phyloP scores from a whole-genome alignment of 768 basidiomycete genomes.

The Clathrus columnatus region DNA sequence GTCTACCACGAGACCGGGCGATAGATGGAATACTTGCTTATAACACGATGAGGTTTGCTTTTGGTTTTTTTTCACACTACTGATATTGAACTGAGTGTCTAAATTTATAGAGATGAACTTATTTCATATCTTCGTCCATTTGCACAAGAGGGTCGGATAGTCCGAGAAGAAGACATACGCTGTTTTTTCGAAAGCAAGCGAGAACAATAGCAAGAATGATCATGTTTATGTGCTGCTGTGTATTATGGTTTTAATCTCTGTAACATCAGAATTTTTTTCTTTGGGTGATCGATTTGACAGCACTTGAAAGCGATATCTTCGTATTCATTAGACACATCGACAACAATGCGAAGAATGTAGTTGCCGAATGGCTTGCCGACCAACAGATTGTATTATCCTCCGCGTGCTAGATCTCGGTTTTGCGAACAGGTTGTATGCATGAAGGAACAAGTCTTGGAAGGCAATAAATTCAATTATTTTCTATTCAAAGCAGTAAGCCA shows the following conservation, averaged over 20 bases:
- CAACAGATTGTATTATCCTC: too few relatives aligned
- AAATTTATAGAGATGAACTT: slow-evolving; percentile 49
- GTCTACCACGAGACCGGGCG: slow-evolving; percentile 69
- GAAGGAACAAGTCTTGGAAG: too few relatives aligned
- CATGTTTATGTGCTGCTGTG: neutral
- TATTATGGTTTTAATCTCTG: too few relatives aligned
- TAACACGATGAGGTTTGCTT: slow-evolving; percentile 67
- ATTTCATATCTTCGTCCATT: slow-evolving; percentile 68
- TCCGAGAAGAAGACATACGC: slow-evolving; percentile 62
- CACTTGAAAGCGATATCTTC: too few relatives aligned
- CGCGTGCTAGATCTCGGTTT: too few relatives aligned
- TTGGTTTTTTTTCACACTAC: neutral
- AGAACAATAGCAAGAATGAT: neutral
- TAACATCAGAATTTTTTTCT: neutral
- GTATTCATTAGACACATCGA: too few relatives aligned
- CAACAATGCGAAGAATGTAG: too few relatives aligned
- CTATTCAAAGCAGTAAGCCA: too few relatives aligned
- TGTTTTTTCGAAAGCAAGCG: slow-evolving; percentile 46
- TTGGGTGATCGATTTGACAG: too few relatives aligned
- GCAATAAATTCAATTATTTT: too few relatives aligned
- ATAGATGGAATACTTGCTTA: slow-evolving; percentile 81
- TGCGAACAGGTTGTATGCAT: too few relatives aligned
- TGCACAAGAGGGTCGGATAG: slow-evolving; percentile 66
- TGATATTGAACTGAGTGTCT: neutral
- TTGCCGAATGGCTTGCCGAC: too few relatives aligned